Conservation (phyloP, 1,284 basidiomycete genomes). For the Microbotryum violaceum region DNA sequence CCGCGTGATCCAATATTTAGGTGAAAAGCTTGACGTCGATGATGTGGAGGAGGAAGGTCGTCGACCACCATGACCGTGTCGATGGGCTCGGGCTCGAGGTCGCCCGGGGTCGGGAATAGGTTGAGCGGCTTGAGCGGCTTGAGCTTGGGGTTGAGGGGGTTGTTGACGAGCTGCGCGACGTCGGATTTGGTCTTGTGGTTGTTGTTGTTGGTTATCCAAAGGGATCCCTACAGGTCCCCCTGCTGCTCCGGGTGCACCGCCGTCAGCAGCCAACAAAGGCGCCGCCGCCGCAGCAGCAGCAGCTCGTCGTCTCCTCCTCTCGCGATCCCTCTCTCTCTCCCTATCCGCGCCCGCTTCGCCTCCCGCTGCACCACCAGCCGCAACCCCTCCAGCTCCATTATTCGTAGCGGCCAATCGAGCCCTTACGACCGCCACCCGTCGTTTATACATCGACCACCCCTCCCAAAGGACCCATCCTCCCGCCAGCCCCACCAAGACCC, state of each 20-base stretch:
- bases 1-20: slow-evolving; percentile 37
- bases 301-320: not conserved
- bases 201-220: too few relatives aligned
- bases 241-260: not conserved
- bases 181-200: too few relatives aligned
- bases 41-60: slow-evolving; percentile 1
- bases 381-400: slow-evolving; percentile 3
- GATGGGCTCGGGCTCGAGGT: slow-evolving; percentile 11
- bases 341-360: not conserved
- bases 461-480: slow-evolving; percentile 35
- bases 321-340: not conserved
- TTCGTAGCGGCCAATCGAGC: slow-evolving; percentile 12
- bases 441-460: slow-evolving; percentile 24
- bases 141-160: not conserved
- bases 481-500: slow-evolving; percentile 30
- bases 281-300: not conserved
- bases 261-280: not conserved
- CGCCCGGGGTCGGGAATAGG: slow-evolving; percentile 2
- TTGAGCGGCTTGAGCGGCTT: not conserved
- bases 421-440: slow-evolving; percentile 13
- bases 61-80: slow-evolving; percentile 16
- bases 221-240: not conserved
- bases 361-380: not conserved
- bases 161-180: not conserved
- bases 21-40: slow-evolving; percentile 29